Base-by-base conservation (phyloP, 2,329 filamentous ascomycete genomes). In the Orbilia blumenaviensis region DNA sequence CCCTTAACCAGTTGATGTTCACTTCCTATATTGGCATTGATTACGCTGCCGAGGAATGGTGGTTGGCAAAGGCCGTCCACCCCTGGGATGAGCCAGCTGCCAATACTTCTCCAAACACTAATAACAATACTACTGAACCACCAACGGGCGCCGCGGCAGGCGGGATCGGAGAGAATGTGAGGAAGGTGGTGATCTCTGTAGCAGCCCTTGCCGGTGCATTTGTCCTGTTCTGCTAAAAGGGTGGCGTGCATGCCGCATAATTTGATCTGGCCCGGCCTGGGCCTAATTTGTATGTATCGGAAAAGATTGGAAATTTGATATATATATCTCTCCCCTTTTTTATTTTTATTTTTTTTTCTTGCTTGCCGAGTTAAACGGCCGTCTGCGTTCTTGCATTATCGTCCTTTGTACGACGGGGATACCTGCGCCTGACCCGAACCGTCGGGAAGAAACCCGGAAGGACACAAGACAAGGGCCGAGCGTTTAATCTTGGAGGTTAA, bases 11-110 rank as follows among this genome's bases (percentile, higher is more conserved):
- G 25, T 34, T 71, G 23, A 10, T 62, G 23, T 21, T 32, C 3
- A 36, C 23, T 8, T 71, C 66, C 3, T 66, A 74, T 54, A 46
- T 74, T 16, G 69, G 69, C 12, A 61, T 66, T n/a, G 52, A 74
- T 27, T 36, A 66, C 4, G 38, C 48, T 46, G 54, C 69, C 16
- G 61, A 36, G 32, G 69, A 74, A 27, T 66, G 61, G 61, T 74
- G 61, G 61, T 25, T 68, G 27, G 54, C 66, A 12, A 42, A 46
- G 56, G 42, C 41, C 9, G 52, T 61, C 12, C 41, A 50, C 25
- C 52, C 52, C 27, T 61, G 29, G 48, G 34, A 32, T 5, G 58
- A 6, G 21, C 12, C 36, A 41, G 25, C 32, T 1, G 27, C 14
- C 18, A 63, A n/a, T n/a, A n/a, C n/a, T n/a, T n/a, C n/a, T n/a